Evolutionary conservation across 2,329 filamentous ascomycete species (phyloP).

Genomic region (Diplodia mutila): DNA sequence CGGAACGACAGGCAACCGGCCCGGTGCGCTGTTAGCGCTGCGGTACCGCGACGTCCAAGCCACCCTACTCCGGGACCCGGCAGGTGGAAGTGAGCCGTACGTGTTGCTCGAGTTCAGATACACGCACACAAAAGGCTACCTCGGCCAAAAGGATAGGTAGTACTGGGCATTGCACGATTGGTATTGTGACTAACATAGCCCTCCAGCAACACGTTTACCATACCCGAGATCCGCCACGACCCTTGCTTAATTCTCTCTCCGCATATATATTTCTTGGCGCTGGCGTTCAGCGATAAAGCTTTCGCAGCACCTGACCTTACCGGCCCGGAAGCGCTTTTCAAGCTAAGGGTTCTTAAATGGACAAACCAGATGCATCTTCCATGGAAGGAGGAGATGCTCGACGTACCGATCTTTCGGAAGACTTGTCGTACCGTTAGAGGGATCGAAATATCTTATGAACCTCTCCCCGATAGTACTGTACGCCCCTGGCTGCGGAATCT

Average conservation of each 20-base stretch:
- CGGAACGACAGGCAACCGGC: not conserved
- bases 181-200: not conserved
- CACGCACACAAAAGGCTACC: constrained; percentile 29
- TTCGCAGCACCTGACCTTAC: constrained; percentile 3
- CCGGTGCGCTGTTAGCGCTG: not conserved
- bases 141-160: constrained; percentile 30
- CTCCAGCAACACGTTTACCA: constrained; percentile 3
- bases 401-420: constrained; percentile 6
- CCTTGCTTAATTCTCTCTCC: constrained; percentile 12
- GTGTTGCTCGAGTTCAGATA: constrained; percentile 29
- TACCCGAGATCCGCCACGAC: constrained; percentile 2
- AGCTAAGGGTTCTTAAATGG: not conserved
- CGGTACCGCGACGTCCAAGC: constrained; percentile 24
- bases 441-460: not conserved
- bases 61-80: constrained; percentile 27
- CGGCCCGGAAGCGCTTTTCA: not conserved
- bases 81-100: constrained; percentile 25
- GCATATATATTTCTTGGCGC: not conserved
- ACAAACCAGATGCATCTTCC: not conserved
- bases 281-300: constrained; percentile 9
- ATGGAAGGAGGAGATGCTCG: constrained; percentile 9
- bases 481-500: constrained; percentile 2
- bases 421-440: not conserved
- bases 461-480: not conserved
- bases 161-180: not conserved